Base-by-base conservation (phyloP, 2,329 filamentous ascomycete genomes). In the Didymella lethalis region DNA sequence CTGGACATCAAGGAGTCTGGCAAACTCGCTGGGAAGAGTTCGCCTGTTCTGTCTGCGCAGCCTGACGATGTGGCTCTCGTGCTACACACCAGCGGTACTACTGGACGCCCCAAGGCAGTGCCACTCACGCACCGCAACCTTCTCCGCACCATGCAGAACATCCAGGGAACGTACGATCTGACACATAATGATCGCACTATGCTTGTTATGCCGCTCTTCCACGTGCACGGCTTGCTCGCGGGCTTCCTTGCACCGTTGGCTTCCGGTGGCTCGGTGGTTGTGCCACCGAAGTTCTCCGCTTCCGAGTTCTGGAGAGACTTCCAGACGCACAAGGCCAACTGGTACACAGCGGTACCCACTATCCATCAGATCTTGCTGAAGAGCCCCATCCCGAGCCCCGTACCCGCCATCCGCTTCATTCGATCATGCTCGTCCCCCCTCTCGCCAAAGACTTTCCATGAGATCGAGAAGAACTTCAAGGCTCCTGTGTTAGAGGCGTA, bases 261-360 rank as follows among this genome's bases (percentile, higher is more conserved):
- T 65, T 89, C 90, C 2, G 90, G 89, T 29, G 91, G 92, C 54
- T 93, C 91, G 7, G 90, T 93, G 61, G 83, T 96, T 57, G 89
- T 96, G 5, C 92, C 92, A 2, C 70, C 83, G 52, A 90, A 88
- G 71, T 96, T 96, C 84, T 94, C 91, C 4, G 91, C 92, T 8
- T 85, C 86, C 1, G 88, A 91, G 20, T 96, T 96, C 79, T 96
- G 92, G 92, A 76, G 78, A 25, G 89, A 95, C 75, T 95, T 95
- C 70, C 83, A 83, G 65, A 81, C 83, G 6, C 83, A 93, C 80
- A 83, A 87, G 64, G 92, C 92, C 26, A 96, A 92, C 75, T 96
- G 92, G 92, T 96, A 95, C 79, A 95, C 92, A 0, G 92, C 92
- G 0, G 92, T 95, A n/a, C 92, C 92, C 1, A 96, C 92, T 0